Base-by-base conservation (phyloP, 805 yeast species). In the Blastobotrys terrestris region DNA sequence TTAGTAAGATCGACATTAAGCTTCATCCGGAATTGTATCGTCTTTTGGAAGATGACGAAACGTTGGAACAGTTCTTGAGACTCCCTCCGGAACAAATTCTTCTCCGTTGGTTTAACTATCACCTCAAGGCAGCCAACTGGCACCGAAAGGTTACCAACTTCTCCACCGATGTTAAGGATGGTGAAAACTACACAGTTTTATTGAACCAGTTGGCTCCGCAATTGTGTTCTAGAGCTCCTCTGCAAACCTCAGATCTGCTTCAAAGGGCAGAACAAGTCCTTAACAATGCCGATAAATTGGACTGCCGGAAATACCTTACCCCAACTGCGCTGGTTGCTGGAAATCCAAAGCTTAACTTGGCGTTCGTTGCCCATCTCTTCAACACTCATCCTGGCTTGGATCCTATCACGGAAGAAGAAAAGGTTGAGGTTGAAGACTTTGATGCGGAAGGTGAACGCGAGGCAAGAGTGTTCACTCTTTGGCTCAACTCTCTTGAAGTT, bases 391-490 rank as follows among this genome's bases (percentile, higher is more conserved):
- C 99, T 48, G 98, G 99, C 48, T 78, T 94, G 59, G 98, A 91
- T 55, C 98, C 98, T 54, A 80, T 92, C 58, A 95, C 88, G 65
- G 73, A 70, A 58, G 98, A 91, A 71, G 97, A 92, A 69, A 85
- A 83, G 62, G 87, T 94, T 26, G 98, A 91, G 67, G 88, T 94
- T 61, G 99, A 94, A 74, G 98, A 89, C 61, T 94, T 94, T 65
- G 99, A 94, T 68, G 99, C 99, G 21, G 99, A 94, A 73, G 99
- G 99, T 58, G 99, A 94, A 73, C 87, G 99, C 73, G 99, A 94
- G 74, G 99, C 99, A 2, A 81, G 99, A 70, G 99, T 94, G 11
- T 94, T 94, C 73, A 94, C 99, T 3, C 74, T 94, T 64, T 94
- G 99, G 99, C 80, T 94, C 66, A 94, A 94, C 72, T 89, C 97